Evolutionary conservation across 352 stramenopile genomes (phyloP), one percentile per base, ranked within the genome.

Genomic region (Pythium dissimile): DNA sequence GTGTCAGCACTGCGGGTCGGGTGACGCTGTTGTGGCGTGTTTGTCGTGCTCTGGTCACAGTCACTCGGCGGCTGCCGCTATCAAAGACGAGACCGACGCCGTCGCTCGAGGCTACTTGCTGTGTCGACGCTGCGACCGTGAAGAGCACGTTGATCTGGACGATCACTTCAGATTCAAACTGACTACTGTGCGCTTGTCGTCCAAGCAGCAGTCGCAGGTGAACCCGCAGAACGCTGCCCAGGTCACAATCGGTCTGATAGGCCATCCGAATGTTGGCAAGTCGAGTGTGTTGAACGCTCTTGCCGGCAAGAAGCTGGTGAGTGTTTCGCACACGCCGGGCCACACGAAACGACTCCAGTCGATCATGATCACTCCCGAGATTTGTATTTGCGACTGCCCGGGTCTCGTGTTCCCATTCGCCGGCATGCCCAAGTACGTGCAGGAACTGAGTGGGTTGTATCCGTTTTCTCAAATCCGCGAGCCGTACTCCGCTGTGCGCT

Each of bases 391-490:
- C 58, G 86, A 95, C 55, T 95, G 86, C 23, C 86, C 86, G 15
- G 86, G 86, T 7, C 76, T 95, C 32, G 83, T 95, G 21, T 94
- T 94, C 51, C 86, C 86, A 39, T 92, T 94, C 46, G 77, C 78
- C 15, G 75, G 71, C 27, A 77, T 94, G 4, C 75, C 85, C 7
- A 92, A 92, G 75, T 86, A 86, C 63, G 67, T 94, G 2, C 85
- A 94, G 51, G 83, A 92, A 56, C 79, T 94, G 12, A 89, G 81
- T 38, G 85, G 85, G 0, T 43, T 92, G 38, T 94, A 89, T 46
- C 85, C 85, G 34, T 92, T 87, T 66, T 89, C 85, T 18, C 85
- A 94, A 77, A 94, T 95, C 57, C 84, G 88, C 3, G 88, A 96
- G 64, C 86, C 88, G 9, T 96, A 91, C 61, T 94, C 84, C 41